These are phyloP conservation scores for Benincasa hispida DNA, from an alignment of 306 rosid genomes.

Conservation along the genomic window DNA sequence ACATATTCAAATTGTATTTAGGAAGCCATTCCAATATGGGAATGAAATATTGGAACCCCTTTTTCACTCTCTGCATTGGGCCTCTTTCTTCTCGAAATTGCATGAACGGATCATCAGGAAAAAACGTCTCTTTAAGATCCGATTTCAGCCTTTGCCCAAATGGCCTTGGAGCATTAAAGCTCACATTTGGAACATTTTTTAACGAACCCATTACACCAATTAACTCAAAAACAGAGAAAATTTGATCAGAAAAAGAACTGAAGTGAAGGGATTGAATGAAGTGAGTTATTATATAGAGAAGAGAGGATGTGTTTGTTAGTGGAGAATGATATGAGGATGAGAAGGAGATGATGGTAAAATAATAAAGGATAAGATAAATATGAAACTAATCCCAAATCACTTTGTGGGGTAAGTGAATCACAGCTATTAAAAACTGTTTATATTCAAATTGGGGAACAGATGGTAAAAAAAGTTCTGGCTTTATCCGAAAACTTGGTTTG, in stretches of 20 bases:
- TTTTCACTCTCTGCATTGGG: not conserved
- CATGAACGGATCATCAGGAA: conserved; percentile 42
- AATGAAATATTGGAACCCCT: conserved; percentile 38
- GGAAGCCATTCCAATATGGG: conserved; percentile 74
- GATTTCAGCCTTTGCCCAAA: conserved; percentile 24
- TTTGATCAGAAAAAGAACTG: too few relatives aligned
- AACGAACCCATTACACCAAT: not conserved
- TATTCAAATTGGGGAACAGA: too few relatives aligned
- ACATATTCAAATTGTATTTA: conserved; percentile 16
- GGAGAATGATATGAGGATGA: not conserved
- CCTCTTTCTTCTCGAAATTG: conserved; percentile 22
- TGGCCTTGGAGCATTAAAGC: conserved; percentile 22
- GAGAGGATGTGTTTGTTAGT: not conserved
- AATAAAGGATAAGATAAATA: not conserved
- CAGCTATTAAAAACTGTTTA: not conserved
- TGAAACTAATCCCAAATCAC: too few relatives aligned
- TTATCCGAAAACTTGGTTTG: too few relatives aligned
- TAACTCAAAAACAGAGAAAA: too few relatives aligned
- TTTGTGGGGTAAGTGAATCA: not conserved
- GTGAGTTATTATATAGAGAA: not conserved
- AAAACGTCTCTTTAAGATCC: conserved; percentile 15
- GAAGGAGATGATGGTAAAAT: not conserved
- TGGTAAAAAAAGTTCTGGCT: too few relatives aligned
- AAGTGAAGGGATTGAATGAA: not conserved
- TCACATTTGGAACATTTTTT: conserved; percentile 17